Evolutionary conservation across 176 grass and related monocot species (phyloP).

Genomic region (Triticum dicoccoides): DNA sequence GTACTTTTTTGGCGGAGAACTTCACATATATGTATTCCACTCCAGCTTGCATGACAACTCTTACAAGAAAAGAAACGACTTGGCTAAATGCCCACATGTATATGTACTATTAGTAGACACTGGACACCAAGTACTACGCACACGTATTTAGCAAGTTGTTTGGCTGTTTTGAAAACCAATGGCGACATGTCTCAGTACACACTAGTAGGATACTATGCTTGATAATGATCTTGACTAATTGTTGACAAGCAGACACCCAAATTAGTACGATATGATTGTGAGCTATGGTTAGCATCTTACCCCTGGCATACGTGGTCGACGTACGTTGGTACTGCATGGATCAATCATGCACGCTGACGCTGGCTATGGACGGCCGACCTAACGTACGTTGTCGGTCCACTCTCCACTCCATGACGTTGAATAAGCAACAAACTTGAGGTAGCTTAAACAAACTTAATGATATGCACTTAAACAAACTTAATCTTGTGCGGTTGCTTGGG

Average conservation of each 20-base stretch:
- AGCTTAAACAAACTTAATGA: background rate
- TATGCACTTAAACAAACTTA: background rate
- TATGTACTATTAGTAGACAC: no score
- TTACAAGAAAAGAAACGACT: no score
- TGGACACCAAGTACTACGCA: no score
- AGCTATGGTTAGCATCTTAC: background rate
- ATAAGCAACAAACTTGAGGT: constrained; percentile 18
- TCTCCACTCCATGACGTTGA: background rate
- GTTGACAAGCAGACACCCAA: background rate
- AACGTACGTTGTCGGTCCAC: background rate
- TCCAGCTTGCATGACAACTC: no score
- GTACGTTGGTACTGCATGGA: background rate
- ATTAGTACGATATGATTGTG: background rate
- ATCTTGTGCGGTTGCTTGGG: no score
- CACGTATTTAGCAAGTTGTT: no score
- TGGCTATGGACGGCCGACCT: background rate
- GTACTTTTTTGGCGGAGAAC: no score
- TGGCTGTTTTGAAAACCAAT: no score
- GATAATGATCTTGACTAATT: background rate
- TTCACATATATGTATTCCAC: no score
- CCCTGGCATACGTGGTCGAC: background rate
- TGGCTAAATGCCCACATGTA: no score
- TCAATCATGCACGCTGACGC: background rate
- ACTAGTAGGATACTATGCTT: no score
- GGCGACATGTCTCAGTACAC: no score